Evolutionary conservation across 495 filamentous ascomycete species (phyloP).

Genomic region (Penicillium robsamsonii): DNA sequence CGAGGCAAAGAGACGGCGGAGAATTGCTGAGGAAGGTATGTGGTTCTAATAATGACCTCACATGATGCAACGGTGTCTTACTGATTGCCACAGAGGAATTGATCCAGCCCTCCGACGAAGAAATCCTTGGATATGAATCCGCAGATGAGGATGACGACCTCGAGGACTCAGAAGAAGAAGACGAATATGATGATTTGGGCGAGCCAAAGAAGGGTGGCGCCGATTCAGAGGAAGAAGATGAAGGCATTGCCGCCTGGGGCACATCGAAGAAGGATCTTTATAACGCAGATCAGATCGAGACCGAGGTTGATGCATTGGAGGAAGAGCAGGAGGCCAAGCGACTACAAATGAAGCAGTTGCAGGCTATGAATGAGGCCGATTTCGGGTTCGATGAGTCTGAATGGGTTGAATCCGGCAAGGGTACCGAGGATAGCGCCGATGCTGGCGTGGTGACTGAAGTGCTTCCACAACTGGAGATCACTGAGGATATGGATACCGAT

Average conservation of each 20-base stretch:
- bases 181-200: constrained; percentile 36
- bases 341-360: constrained; percentile 83
- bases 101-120: constrained; percentile 79
- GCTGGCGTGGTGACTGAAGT: constrained; percentile 71
- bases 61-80: constrained; percentile 15
- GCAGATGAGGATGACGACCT: constrained; percentile 52
- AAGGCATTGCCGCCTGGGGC: constrained; percentile 80
- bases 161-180: constrained; percentile 48
- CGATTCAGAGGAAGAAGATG: constrained; percentile 59
- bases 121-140: constrained; percentile 67
- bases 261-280: constrained; percentile 88
- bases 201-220: constrained; percentile 25
- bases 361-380: constrained; percentile 82
- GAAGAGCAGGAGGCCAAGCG: constrained; percentile 88
- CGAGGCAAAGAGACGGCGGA: constrained; percentile 70
- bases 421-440: constrained; percentile 33
- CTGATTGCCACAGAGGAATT: constrained; percentile 47
- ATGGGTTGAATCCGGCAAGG: constrained; percentile 60
- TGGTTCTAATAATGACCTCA: constrained; percentile 11
- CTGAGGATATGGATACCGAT: constrained; percentile 70
- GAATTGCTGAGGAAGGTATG: constrained; percentile 61
- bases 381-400: constrained; percentile 88
- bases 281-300: constrained; percentile 84
- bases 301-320: constrained; percentile 84
- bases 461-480: constrained; percentile 76